phyloP scores from a whole-genome alignment of 768 basidiomycete species.

The Pleurotus pulmonarius region DNA sequence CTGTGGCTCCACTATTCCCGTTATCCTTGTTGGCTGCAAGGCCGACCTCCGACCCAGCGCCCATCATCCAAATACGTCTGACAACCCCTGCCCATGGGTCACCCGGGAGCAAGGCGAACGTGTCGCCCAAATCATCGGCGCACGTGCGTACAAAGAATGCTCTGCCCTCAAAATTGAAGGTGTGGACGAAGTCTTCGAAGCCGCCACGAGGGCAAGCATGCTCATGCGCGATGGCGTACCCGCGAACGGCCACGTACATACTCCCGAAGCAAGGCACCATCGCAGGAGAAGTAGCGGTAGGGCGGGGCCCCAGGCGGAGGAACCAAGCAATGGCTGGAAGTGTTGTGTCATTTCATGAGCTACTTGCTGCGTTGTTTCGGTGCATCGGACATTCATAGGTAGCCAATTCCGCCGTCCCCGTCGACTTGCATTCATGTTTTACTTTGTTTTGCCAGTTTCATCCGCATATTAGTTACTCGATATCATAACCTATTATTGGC shows the following conservation, averaged over 20 bases:
- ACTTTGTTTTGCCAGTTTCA: neutral
- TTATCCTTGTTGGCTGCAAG: slow-evolving; percentile 96
- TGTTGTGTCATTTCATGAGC: slow-evolving; percentile 12
- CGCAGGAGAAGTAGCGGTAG: slow-evolving; percentile 48
- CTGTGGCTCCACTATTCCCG: slow-evolving; percentile 89
- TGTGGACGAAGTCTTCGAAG: slow-evolving; percentile 97
- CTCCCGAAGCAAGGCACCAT: slow-evolving; percentile 41
- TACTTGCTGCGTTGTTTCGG: neutral
- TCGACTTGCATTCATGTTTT: neutral
- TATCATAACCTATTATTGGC: neutral
- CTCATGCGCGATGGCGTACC: slow-evolving; percentile 85
- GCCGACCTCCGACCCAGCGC: slow-evolving; percentile 78
- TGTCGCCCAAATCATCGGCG: slow-evolving; percentile 81
- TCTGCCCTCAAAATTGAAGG: slow-evolving; percentile 87
- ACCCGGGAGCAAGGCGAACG: slow-evolving; percentile 79
- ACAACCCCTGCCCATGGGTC: slow-evolving; percentile 52
- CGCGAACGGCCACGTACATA: slow-evolving; percentile 32
- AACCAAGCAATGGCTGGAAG: slow-evolving; percentile 3
- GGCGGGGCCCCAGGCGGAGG: neutral
- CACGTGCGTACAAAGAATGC: slow-evolving; percentile 93
- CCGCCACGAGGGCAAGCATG: slow-evolving; percentile 95
- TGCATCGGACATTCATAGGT: slow-evolving; percentile 2
- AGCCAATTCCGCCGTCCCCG: neutral
- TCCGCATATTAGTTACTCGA: neutral
- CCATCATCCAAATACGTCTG: slow-evolving; percentile 39